Conservation (phyloP, 352 stramenopile genomes). For the Pythium volutum region DNA sequence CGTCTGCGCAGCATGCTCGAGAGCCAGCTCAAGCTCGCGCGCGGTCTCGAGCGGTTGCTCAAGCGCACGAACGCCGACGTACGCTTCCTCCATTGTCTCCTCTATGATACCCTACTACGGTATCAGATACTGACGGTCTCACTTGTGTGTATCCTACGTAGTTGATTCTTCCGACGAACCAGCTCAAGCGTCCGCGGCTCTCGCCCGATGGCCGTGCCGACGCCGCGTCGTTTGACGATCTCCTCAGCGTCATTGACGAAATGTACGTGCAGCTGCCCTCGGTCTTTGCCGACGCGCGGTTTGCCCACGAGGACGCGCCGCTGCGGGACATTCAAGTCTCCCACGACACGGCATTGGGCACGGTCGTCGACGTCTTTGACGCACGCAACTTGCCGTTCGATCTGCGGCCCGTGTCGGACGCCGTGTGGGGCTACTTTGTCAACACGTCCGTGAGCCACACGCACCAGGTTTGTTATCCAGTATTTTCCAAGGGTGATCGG, state of each 20-base stretch:
- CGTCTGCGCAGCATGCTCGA: slow-evolving; percentile 50
- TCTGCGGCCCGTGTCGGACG: slow-evolving; percentile 13
- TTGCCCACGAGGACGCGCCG: slow-evolving; percentile 8
- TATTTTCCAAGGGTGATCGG: no score
- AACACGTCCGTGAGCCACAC: slow-evolving; percentile 18
- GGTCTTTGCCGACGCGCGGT: slow-evolving; percentile 17
- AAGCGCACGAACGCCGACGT: slow-evolving; percentile 26
- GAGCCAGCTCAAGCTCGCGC: slow-evolving; percentile 58
- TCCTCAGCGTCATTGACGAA: slow-evolving; percentile 15
- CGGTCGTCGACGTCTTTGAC: slow-evolving; percentile 25
- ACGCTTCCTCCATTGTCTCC: background rate
- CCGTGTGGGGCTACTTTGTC: slow-evolving; percentile 25
- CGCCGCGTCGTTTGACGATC: slow-evolving; percentile 15
- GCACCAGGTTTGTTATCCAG: slow-evolving; percentile 19
- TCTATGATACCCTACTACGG: background rate
- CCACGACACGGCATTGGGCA: slow-evolving; percentile 8
- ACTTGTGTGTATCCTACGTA: background rate
- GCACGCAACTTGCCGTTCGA: slow-evolving; percentile 24
- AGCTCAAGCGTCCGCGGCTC: slow-evolving; percentile 17
- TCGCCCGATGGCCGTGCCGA: slow-evolving; percentile 5
- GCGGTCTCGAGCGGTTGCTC: slow-evolving; percentile 18
- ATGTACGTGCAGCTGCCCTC: slow-evolving; percentile 13
- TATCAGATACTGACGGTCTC: background rate
- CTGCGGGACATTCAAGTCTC: slow-evolving; percentile 22
- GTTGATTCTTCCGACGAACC: slow-evolving; percentile 18